Base-by-base conservation (phyloP, 495 filamentous ascomycete genomes). In the Podospora fimiseda region DNA sequence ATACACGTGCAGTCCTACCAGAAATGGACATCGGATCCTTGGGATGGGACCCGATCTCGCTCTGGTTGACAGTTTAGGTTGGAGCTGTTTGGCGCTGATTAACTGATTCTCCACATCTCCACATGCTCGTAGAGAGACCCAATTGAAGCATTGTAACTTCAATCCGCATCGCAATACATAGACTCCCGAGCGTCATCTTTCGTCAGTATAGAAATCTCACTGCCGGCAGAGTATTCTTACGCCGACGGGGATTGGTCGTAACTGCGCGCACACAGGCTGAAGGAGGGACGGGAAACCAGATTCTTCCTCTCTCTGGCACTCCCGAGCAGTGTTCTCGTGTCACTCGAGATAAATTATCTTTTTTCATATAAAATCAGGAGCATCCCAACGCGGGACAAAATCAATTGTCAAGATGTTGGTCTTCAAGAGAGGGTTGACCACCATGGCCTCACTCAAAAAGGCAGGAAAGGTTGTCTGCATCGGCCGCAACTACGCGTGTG, bases 401-500 rank as follows among this genome's bases (percentile, higher is more conserved):
- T 50, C 33, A 50, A n/a, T 22, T 9, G 14, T 53, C 58, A 73
- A 60, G 59, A 75, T 67, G 56, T 59, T 61, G 20, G 30, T 70
- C 43, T 60, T 76, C 49, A 67, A 69, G 49, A 67, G 74, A 61
- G 62, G 70, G 16, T 57, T 79, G 61, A 69, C 74, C 48, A 75
- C 76, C 46, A 79, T 81, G 76, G 72, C 82, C 48, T 78, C 80
- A 9, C 65, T 86, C 42, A 80, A 79, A 67, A 85, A 87, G 55
- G 85, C 85, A 59, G 80, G 84, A 60, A 94, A 96, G 75, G 82
- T 97, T 53, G 87, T 96, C 67, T 97, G 93, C 75, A 95, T 99
- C 69, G 93, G 94, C 61, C 82, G 93, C 57, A 98, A 98, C 73
- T 97, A 95, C 79, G 91, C 90, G 89, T 95, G 74, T 54, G 87